Base-by-base conservation (phyloP, 371 early-diverging fungal genomes). In the Coelomomyces lativittatus region DNA sequence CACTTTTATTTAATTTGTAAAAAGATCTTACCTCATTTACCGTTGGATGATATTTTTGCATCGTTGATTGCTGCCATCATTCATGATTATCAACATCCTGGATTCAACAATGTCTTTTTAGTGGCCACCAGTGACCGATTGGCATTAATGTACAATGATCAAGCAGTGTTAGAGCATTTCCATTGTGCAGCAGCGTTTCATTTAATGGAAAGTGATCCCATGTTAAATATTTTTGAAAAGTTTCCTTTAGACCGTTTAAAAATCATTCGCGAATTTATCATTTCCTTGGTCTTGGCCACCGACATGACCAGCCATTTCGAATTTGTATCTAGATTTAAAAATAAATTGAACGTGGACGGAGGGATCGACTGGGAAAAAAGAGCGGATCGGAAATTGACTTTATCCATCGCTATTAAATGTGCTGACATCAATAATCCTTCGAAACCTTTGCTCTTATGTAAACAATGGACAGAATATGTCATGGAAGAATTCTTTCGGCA, bases 401-500 rank as follows among this genome's bases (percentile, higher is more conserved):
- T 70, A 46, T 60, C 68, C 37, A 63, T 75, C 17, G 61, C 62
- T 27, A 57, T 76, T 10, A 76, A 76, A 51, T 66, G 67, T 41
- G 54, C 64, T 1, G 77, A 76, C 52, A 50, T 76, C 28, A 63
- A 56, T 47, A 76, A 76, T 51, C 62, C 70, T 0, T 47, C 66
- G 8, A 70, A 71, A 46, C 58, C 61, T 23, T 51, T 54, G 10
- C 59, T 54, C 3, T 47, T 70, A n/a, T 57, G 61, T 10, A 45
- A 39, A 3, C 36, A 56, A 34, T 76, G 77, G 77, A 51, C 60
- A 10, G 48, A 56, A 17, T 39, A 49, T n/a, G 56, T 73, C 38
- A 69, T 66, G 65, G 68, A 67, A 35, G 77, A 77, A 52, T 76
- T 76, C 49, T 74, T 70, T 54, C 26, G 57, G 19, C 74, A 73